Percentiles rank a stretch among this genome's conserved stretches.
These are phyloP conservation scores for Aureobasidium sp. DNA, from an alignment of 2,329 filamentous ascomycete genomes.

Conservation along the genomic window DNA sequence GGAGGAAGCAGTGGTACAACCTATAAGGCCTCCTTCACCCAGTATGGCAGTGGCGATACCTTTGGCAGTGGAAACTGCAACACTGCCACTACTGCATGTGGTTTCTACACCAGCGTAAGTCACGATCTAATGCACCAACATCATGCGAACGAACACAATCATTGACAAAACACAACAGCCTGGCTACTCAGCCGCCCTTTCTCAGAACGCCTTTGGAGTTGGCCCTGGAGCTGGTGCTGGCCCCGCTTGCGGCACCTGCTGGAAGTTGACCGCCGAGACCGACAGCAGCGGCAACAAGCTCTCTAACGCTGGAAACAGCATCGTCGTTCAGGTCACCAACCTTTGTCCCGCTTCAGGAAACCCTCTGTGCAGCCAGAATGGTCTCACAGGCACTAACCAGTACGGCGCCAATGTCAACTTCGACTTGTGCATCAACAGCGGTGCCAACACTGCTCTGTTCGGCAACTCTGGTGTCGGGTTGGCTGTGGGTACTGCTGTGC, in stretches of 20 bases:
- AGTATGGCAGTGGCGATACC: constrained; percentile 31
- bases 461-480: constrained; percentile 26
- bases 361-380: constrained; percentile 32
- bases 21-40: constrained; percentile 29
- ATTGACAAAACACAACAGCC: constrained; percentile 11
- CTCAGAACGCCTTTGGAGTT: constrained; percentile 35
- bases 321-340: constrained; percentile 37
- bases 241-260: constrained; percentile 36
- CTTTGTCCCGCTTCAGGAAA: constrained; percentile 35
- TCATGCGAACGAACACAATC: background rate
- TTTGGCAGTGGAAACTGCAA: constrained; percentile 32
- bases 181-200: constrained; percentile 34
- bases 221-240: constrained; percentile 32
- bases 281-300: constrained; percentile 27
- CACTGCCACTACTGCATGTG: constrained; percentile 32
- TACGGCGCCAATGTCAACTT: constrained; percentile 38
- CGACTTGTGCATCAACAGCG: constrained; percentile 35
- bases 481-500: constrained; percentile 29
- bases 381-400: constrained; percentile 29
- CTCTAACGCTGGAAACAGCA: constrained; percentile 28
- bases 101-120: constrained; percentile 26
- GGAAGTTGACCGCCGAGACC: constrained; percentile 30
- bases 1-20: background rate
- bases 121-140: background rate
- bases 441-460: constrained; percentile 33